Conservation (phyloP, 2,329 filamentous ascomycete species). For the Colletotrichum tropicale region DNA sequence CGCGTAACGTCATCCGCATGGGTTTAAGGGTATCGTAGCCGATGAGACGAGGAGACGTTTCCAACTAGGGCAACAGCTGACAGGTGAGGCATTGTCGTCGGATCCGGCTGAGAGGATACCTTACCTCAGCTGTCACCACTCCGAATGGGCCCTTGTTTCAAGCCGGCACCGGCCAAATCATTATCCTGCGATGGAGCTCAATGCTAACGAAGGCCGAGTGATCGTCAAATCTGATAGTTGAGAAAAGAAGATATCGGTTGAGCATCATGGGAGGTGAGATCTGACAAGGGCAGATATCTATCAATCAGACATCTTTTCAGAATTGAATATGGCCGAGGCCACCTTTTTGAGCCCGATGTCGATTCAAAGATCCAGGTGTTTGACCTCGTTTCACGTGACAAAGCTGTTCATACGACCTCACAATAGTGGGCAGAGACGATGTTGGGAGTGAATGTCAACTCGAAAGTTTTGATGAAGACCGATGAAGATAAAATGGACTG, state of each 20-base stretch:
- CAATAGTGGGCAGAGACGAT: background rate
- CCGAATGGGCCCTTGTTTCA: background rate
- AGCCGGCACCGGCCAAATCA: background rate
- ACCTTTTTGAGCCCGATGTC: background rate
- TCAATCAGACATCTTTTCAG: background rate
- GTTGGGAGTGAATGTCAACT: background rate
- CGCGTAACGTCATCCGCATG: background rate
- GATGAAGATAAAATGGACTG: background rate
- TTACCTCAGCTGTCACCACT: background rate
- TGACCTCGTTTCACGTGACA: background rate
- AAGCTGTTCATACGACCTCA: background rate
- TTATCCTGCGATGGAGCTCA: background rate
- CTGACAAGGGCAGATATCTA: background rate
- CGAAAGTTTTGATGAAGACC: background rate
- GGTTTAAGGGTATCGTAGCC: background rate
- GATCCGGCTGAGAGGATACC: background rate
- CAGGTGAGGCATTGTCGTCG: background rate
- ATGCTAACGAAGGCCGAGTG: background rate
- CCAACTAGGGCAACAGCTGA: background rate
- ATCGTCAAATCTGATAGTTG: background rate
- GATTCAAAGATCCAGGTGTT: background rate
- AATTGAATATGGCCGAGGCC: background rate
- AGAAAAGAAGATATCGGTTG: background rate
- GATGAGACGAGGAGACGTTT: background rate
- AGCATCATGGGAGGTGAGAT: background rate